Evolutionary conservation across 495 filamentous ascomycete species (phyloP), one percentile per base, ranked within the genome.

Genomic region (Pyrenopolyporus hunteri): DNA sequence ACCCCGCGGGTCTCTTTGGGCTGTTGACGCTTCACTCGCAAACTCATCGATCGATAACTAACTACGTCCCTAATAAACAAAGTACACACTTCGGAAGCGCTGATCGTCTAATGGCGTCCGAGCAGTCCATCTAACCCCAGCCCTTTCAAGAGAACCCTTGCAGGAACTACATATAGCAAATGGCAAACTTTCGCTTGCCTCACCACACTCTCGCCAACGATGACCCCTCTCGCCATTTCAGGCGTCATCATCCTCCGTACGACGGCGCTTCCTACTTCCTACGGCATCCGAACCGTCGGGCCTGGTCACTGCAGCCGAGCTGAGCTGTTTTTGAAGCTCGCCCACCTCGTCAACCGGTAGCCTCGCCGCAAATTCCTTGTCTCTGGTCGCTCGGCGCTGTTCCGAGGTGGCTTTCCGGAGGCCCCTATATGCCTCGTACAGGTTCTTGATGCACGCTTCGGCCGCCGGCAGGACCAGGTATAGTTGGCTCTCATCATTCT

Each of bases 401-500:
- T 52, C 51, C 14, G 56, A 60, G 3, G 57, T 60, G 13, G 37
- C 40, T 28, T 55, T 48, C 40, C 52, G 40, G 22, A 60, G 50
- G 13, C 45, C 33, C 10, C 45, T 40, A 23, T 60, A 66, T 9
- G 19, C 17, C 13, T 60, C 50, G 39, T 66, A 66, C 33, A 66
- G 31, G 40, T 47, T 66, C 33, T 60, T 66, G 31, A 66, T 47
- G 42, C 51, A 60, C 8, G 25, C 51, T 43, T 66, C 63, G 4
- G 32, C 7, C 0, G 20, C 57, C 9, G 63, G 63, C 13, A 66
- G 17, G 1, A 36, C 14, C 0, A 66, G 39, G 35, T 66, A 60
- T 3, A 39, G 17, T 11, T 28, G 25, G 6, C 16, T 31, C 31
- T 47, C 47, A 8, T 22, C 5, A n/a, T 32, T 28, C 10, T 6